phyloP scores from a whole-genome alignment of 2,329 filamentous ascomycete species.

The Colletotrichum siamense region DNA sequence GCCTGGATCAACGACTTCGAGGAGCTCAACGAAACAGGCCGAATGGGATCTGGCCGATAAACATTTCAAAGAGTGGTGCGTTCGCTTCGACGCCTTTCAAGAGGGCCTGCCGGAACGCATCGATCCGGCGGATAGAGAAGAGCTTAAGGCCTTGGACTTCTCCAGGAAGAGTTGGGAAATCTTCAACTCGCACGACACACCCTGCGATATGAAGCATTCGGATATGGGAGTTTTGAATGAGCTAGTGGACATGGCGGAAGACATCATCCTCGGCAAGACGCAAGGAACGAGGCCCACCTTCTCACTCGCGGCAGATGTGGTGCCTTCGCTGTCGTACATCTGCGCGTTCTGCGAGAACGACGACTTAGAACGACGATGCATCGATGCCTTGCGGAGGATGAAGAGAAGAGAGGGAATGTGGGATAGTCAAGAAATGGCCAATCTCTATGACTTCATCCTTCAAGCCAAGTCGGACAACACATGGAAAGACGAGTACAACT shows the following conservation, averaged over 20 bases:
- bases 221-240: neutral
- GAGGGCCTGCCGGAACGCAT: neutral
- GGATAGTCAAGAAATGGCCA: constrained; percentile 21
- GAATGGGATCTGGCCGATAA: neutral
- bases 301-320: constrained; percentile 1
- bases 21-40: neutral
- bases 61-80: neutral
- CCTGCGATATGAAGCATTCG: neutral
- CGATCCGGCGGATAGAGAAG: neutral
- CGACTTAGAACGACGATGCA: constrained; percentile 8
- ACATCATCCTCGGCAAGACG: neutral
- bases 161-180: neutral
- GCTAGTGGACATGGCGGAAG: constrained; percentile 12
- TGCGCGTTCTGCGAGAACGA: constrained; percentile 20
- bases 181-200: neutral
- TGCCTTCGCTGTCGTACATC: constrained; percentile 10
- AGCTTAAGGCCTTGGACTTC: neutral
- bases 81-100: constrained; percentile 5
- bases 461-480: neutral
- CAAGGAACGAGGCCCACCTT: neutral
- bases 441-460: neutral
- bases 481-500: constrained; percentile 17
- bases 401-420: constrained; percentile 22
- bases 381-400: constrained; percentile 11
- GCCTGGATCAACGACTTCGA: neutral